Conservation (phyloP, 2,329 filamentous ascomycete species). For the Corinectria fuckeliana region DNA sequence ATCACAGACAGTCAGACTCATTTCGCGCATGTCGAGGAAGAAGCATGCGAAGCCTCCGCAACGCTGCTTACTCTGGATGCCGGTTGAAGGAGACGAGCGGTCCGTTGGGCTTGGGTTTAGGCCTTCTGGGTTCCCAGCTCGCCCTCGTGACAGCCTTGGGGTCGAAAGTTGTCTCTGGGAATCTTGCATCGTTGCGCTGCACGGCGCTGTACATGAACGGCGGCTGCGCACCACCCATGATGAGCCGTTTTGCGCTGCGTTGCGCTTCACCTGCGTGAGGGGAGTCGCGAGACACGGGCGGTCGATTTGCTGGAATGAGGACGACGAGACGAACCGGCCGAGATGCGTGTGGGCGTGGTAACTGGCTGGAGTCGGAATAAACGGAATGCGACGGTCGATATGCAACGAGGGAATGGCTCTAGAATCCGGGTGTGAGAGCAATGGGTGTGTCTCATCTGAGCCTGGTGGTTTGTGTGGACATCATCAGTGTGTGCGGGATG, state of each 20-base stretch:
- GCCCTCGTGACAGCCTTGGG: conserved; percentile 85
- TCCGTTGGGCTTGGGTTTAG: conserved; percentile 71
- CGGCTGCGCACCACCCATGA: conserved; percentile 43
- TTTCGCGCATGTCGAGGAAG: neutral
- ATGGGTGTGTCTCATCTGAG: conserved; percentile 25
- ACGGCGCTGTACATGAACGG: conserved; percentile 76
- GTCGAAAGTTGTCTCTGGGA: conserved; percentile 71
- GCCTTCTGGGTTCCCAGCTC: conserved; percentile 70
- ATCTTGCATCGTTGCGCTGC: conserved; percentile 58
- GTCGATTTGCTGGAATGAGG: conserved; percentile 7
- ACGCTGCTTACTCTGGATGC: conserved; percentile 77
- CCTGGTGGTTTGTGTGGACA: conserved; percentile 24
- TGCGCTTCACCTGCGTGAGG: conserved; percentile 20
- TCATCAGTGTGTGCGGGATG: neutral
- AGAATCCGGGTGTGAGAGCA: conserved; percentile 8
- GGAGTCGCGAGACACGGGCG: neutral
- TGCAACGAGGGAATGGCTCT: neutral
- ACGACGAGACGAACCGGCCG: neutral
- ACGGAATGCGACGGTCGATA: conserved; percentile 1
- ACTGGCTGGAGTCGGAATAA: neutral
- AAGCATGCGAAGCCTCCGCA: neutral
- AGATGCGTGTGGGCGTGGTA: neutral
- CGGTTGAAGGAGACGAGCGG: conserved; percentile 83
- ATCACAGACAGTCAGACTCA: conserved; percentile 13
- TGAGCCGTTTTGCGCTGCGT: conserved; percentile 18